Base-by-base conservation (phyloP, 78 protist genomes). In the Dictyostelium intermedium region DNA sequence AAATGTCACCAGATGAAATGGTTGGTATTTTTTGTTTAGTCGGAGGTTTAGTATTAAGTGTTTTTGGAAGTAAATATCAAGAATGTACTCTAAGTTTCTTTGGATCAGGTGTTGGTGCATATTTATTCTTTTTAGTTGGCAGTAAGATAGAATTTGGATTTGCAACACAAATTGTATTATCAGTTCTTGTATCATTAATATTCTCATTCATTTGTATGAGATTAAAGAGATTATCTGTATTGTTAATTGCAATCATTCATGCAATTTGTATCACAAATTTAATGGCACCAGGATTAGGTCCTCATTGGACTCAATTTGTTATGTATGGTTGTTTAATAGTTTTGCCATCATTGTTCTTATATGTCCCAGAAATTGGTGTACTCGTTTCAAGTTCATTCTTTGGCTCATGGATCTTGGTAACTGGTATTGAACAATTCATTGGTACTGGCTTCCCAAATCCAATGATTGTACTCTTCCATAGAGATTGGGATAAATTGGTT, bases 381-480 rank as follows among this genome's bases (percentile, higher is more conserved):
- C 41, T 89, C 0, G 34, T 69, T 0, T 63, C 87, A 16, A 80
- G 81, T 6, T 60, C 94, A 10, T 80, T 80, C 87, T 89, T 79
- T 69, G 94, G 94, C 13, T 32, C 83, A 20, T 89, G 94, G 94
- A 11, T 63, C 5, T 47, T 89, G 6, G 84, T 77, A 0, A 14
- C 45, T 41, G 94, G 94, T 43, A 41, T 89, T 47, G 79, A 89
- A 27, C 78, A 43, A 66, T 89, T 89, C 34, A 41, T 89, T 45
- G 61, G 76, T 3, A 47, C 45, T 70, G 94, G 94, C 34, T 89
- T 80, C 82, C 94, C 94, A 69, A 89, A 41, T 69, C 41, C 87
- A 25, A 3, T 81, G 20, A 5, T 84, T 1, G 50, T 89, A 16
- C 76, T 63, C 13, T 70, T 78, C 56, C 14, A 37, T 20, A 30